These are phyloP conservation scores for Xylariomycetidae sp. DNA, from an alignment of 2,329 filamentous ascomycete species.

Conservation along the genomic window DNA sequence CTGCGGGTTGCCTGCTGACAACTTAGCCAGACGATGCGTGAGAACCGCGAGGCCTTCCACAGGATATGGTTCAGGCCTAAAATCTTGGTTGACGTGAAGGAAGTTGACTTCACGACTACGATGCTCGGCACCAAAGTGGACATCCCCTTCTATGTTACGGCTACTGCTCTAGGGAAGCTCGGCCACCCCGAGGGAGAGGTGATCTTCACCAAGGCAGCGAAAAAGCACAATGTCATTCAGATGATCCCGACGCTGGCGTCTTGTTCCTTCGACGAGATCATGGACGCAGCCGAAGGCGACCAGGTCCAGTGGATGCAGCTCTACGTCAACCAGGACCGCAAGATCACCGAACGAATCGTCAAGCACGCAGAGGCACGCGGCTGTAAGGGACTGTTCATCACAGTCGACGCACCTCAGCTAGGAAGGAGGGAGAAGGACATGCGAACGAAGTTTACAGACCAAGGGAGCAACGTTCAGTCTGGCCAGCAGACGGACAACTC, in stretches of 20 bases:
- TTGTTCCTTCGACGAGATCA: slow-evolving; percentile 95
- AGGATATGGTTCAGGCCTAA: slow-evolving; percentile 94
- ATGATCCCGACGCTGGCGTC: slow-evolving; percentile 98
- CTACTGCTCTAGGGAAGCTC: slow-evolving; percentile 90
- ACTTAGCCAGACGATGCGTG: slow-evolving; percentile 71
- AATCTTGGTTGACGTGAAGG: slow-evolving; percentile 82
- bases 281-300: slow-evolving; percentile 72
- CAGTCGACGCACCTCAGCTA: slow-evolving; percentile 92
- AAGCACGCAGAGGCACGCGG: slow-evolving; percentile 86
- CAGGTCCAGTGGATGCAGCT: slow-evolving; percentile 97
- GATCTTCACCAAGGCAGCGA: slow-evolving; percentile 75
- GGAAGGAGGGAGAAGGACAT: slow-evolving; percentile 96
- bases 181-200: slow-evolving; percentile 93
- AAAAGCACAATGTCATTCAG: slow-evolving; percentile 84
- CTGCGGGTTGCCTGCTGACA: no score
- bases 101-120: slow-evolving; percentile 79
- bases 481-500: slow-evolving; percentile 73
- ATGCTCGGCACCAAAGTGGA: slow-evolving; percentile 85
- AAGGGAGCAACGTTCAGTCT: slow-evolving; percentile 74
- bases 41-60: slow-evolving; percentile 94
- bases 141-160: slow-evolving; percentile 93
- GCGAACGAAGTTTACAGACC: slow-evolving; percentile 84
- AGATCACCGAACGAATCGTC: slow-evolving; percentile 84
- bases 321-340: slow-evolving; percentile 93
- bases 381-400: slow-evolving; percentile 96